phyloP scores from a whole-genome alignment of 2,329 filamentous ascomycete species.

The Coniochaeta ligniaria region DNA sequence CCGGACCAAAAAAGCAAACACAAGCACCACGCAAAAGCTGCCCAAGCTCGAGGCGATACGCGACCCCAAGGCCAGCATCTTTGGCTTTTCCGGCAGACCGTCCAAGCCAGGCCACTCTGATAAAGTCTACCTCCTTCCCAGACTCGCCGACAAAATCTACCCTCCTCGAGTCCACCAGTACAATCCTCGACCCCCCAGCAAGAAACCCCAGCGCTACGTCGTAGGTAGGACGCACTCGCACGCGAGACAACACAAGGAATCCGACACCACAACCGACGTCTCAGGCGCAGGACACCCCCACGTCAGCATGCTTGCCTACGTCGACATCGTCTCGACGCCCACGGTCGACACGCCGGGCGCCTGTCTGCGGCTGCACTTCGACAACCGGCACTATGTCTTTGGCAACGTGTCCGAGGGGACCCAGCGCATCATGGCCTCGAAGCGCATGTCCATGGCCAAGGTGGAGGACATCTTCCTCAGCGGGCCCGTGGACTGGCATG shows the following conservation, averaged over 20 bases:
- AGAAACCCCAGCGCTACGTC: background rate
- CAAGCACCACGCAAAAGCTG: background rate
- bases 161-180: background rate
- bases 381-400: slow-evolving; percentile 76
- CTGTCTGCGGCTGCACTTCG: slow-evolving; percentile 69
- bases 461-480: slow-evolving; percentile 76
- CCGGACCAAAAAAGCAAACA: background rate
- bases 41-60: background rate
- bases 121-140: background rate
- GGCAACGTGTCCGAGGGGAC: slow-evolving; percentile 78
- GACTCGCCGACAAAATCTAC: background rate
- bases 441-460: slow-evolving; percentile 56
- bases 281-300: background rate
- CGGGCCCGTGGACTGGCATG: slow-evolving; percentile 68
- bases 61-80: background rate
- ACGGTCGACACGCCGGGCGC: slow-evolving; percentile 85
- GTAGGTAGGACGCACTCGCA: background rate
- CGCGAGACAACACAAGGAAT: background rate
- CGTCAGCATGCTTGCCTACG: slow-evolving; percentile 60
- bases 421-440: slow-evolving; percentile 68
- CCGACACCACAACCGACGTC: background rate
- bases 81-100: background rate
- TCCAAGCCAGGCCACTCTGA: background rate
- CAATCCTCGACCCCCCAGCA: background rate
- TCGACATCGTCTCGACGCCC: slow-evolving; percentile 73